phyloP scores from a whole-genome alignment of 768 basidiomycete genomes.

The Leucosporidium yakuticum region DNA sequence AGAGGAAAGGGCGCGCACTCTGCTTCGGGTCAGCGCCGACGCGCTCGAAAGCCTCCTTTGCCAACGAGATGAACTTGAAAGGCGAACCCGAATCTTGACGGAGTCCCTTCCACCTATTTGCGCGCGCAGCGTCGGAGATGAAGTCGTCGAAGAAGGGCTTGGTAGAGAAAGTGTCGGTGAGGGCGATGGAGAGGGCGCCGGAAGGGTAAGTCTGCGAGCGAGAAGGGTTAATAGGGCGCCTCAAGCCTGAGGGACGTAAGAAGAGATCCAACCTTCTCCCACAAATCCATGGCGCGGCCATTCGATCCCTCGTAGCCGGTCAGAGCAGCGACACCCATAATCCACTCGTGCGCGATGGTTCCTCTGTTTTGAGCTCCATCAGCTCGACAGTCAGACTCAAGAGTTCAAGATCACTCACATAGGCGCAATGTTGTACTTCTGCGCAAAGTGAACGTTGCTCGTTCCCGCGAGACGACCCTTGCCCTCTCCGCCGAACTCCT shows the following conservation, averaged over 20 bases:
- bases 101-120: slow-evolving; percentile 68
- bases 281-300: slow-evolving; percentile 65
- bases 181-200: slow-evolving; percentile 55
- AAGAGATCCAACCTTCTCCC: slow-evolving; percentile 62
- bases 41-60: slow-evolving; percentile 62
- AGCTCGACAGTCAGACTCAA: too few relatives aligned
- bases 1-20: slow-evolving; percentile 40
- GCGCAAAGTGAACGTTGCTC: slow-evolving; percentile 87
- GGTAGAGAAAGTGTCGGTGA: slow-evolving; percentile 94
- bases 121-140: slow-evolving; percentile 51
- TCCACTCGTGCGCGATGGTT: slow-evolving; percentile 49
- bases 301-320: slow-evolving; percentile 76
- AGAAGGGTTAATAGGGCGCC: slow-evolving; percentile 37
- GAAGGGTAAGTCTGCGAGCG: slow-evolving; percentile 43
- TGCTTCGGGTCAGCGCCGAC: slow-evolving; percentile 61
- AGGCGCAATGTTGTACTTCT: slow-evolving; percentile 32
- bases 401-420: slow-evolving; percentile 4
- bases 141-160: slow-evolving; percentile 76
- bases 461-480: slow-evolving; percentile 68
- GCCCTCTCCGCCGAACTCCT: slow-evolving; percentile 42
- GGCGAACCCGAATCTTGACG: slow-evolving; percentile 95
- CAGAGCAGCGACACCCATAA: slow-evolving; percentile 54
- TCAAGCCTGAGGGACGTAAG: neutral
- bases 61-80: slow-evolving; percentile 66
- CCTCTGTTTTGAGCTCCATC: slow-evolving; percentile 2